Base-by-base conservation (phyloP, 805 yeast species). In the Starmerella tilneyi region DNA sequence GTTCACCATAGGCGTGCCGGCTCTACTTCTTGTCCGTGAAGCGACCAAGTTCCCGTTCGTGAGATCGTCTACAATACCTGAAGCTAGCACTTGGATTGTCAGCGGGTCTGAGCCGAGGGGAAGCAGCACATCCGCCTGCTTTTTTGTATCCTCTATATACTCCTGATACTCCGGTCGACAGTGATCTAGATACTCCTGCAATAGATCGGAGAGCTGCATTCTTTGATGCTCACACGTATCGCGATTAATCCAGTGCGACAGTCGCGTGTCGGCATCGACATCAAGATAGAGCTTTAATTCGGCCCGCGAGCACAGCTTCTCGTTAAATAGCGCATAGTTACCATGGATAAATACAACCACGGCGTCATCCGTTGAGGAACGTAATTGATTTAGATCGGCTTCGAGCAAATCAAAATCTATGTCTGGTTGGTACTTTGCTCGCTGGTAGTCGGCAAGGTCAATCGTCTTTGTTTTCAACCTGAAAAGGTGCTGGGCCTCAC, bases 201-300 rank as follows among this genome's bases (percentile, higher is more conserved):
- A 42, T 15, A 71, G 52, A 1, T 52, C 56, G 9, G 55, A 59
- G 6, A 68, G 52, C 17, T 55, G 54, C 3, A 45, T 33, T 0
- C 56, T 50, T 6, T 55, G 57, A 5, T 38, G 40, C 23, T 49
- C 49, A 9, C 48, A 53, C 3, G 62, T 41, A 19, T 65, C 70
- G 15, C 65, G 55, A 41, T 58, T 43, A 20, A 65, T 79, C 81
- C 92, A 76, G 52, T 94, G 73, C n/a, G 84, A 78, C 32, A 88
- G 65, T 44, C 96, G 65, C 5, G 81, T 76, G 61, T 88, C 97
- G 1, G 89, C 77, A 62, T 88, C 96, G 50, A 85, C 74, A 53
- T 84, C 92, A 13, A 88, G 70, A 55, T 80, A 88, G 2, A 88
- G 75, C 57, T 76, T 80, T 52, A 86, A 67, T 1, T 75, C 68